Conservation (phyloP, 805 yeast genomes). For the Monosporozyma solicola region DNA sequence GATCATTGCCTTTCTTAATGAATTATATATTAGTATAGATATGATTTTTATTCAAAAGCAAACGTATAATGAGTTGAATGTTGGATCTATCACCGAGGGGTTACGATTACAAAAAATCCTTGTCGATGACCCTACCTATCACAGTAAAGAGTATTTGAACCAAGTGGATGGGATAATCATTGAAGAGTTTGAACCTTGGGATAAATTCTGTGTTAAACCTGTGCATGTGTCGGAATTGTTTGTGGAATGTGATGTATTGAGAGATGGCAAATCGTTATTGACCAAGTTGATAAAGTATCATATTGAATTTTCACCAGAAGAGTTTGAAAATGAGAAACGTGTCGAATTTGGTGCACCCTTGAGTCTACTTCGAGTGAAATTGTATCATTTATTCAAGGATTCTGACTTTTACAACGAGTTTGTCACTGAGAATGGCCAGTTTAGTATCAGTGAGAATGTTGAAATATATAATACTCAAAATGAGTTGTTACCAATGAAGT, state of each 20-base stretch:
- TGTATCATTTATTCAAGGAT: slow-evolving; percentile 47
- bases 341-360: slow-evolving; percentile 66
- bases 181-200: slow-evolving; percentile 39
- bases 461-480: slow-evolving; percentile 29
- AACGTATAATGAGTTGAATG: slow-evolving; percentile 26
- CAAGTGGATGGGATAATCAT: slow-evolving; percentile 26
- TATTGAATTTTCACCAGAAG: slow-evolving; percentile 76
- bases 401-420: slow-evolving; percentile 26
- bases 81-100: slow-evolving; percentile 24
- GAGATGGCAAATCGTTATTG: slow-evolving; percentile 14
- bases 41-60: slow-evolving; percentile 28
- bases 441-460: slow-evolving; percentile 30
- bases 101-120: slow-evolving; percentile 25
- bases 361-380: slow-evolving; percentile 48
- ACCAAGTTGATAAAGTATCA: slow-evolving; percentile 45
- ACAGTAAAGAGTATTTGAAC: slow-evolving; percentile 26
- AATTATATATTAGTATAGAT: slow-evolving; percentile 27
- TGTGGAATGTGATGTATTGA: slow-evolving; percentile 39
- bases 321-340: slow-evolving; percentile 49
- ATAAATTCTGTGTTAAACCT: slow-evolving; percentile 61
- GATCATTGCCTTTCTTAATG: slow-evolving; percentile 26
- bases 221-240: slow-evolving; percentile 72
- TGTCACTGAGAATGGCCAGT: slow-evolving; percentile 6
- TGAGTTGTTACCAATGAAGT: slow-evolving; percentile 18
- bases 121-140: slow-evolving; percentile 24